phyloP scores from a whole-genome alignment of 352 stramenopile genomes.

The Phytophthora sansomeana region DNA sequence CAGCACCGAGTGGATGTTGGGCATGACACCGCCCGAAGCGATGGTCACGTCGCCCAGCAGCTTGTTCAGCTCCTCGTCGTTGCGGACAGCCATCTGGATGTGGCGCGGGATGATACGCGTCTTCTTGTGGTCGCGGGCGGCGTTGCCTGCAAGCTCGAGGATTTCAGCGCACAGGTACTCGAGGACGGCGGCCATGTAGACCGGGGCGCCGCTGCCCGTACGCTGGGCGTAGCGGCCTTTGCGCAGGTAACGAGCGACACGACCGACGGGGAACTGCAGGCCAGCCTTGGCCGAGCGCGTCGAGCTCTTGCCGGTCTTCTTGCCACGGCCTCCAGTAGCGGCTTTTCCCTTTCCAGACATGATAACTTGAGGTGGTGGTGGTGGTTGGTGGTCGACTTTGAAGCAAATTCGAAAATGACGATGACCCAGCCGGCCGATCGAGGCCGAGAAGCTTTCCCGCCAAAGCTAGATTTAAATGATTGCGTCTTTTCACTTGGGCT shows the following conservation, averaged over 20 bases:
- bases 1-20: constrained; percentile 95
- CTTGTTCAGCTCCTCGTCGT: constrained; percentile 97
- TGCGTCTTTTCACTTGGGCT: not conserved
- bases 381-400: constrained; percentile 49
- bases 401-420: constrained; percentile 53
- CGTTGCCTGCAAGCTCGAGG: constrained; percentile 95
- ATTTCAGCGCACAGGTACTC: constrained; percentile 96
- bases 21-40: constrained; percentile 95
- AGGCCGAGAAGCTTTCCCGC: too few relatives aligned
- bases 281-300: constrained; percentile 91
- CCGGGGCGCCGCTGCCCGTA: constrained; percentile 92
- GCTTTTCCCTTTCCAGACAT: constrained; percentile 87
- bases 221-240: constrained; percentile 93
- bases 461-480: constrained; percentile 17
- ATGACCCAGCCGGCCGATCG: not conserved
- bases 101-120: constrained; percentile 95
- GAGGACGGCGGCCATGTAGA: constrained; percentile 96
- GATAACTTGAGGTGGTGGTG: constrained; percentile 35
- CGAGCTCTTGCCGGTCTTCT: constrained; percentile 68
- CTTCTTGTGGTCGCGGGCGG: constrained; percentile 97
- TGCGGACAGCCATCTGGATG: constrained; percentile 95
- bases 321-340: constrained; percentile 74
- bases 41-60: constrained; percentile 95
- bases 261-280: constrained; percentile 95
- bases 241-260: constrained; percentile 94